Base-by-base conservation (phyloP, 345 rosid species). In the Diplotaxis tenuifolia region DNA sequence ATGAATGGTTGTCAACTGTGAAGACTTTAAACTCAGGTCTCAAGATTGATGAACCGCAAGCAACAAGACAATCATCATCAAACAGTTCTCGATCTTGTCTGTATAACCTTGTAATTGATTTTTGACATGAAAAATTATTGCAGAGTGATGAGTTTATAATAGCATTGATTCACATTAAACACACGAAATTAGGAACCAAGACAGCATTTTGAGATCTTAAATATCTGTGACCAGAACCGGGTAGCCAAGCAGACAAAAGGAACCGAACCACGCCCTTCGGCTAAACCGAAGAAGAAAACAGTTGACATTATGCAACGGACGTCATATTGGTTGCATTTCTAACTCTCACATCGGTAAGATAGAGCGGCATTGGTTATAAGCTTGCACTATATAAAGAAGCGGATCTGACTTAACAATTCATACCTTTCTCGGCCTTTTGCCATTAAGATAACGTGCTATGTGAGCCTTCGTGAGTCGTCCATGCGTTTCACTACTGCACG, bases 351-450 rank as follows among this genome's bases (percentile, higher is more conserved):
- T 72, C 31, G 76, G 59, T 4, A 25, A 63, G 21, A 3, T 18
- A 31, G 5, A 53, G 10, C 15, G 27, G 21, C 9, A n/a, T 27
- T 5, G 4, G 28, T 18, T 31, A 11, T 7, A 57, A 57, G 20
- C 36, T 34, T 3, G 10, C 19, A 21, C 9, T 34, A 62, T 12
- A 34, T 19, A 62, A 61, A 0, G 6, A 62, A 11, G 28, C 49
- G 3, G 50, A 45, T 25, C 28, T 25, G 4, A 25, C n/a, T 25
- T 25, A 11, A 8, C 22, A 22, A 42, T 0, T 75, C 83, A 83
- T 81, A 79, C 84, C 84, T 85, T 83, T 85, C 85, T 83, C 86
- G 85, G 86, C 88, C 83, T 85, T 85, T 85, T 85, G 88, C 45
- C 6, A 12, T 1, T 38, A 38, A 38, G 14, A 38, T 38, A 38